phyloP scores from a whole-genome alignment of 2,329 filamentous ascomycete species.

The Epichloe scottii region DNA sequence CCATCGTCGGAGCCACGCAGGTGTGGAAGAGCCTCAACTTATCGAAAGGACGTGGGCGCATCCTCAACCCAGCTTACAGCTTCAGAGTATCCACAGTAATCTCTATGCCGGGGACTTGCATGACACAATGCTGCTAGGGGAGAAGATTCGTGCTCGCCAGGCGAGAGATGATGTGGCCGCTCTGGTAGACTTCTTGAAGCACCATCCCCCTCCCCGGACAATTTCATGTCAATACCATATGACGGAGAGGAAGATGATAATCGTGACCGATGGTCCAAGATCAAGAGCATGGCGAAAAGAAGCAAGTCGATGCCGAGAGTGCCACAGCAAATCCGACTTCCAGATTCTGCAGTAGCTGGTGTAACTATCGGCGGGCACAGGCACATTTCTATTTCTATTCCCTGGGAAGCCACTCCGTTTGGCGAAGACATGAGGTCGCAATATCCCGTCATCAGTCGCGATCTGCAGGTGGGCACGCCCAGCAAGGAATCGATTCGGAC shows the following conservation, averaged over 20 bases:
- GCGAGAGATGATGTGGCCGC: slow-evolving; percentile 19
- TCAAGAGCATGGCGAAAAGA: slow-evolving; percentile 27
- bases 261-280: slow-evolving; percentile 27
- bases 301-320: slow-evolving; percentile 22
- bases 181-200: slow-evolving; percentile 37
- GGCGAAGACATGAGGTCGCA: slow-evolving; percentile 20
- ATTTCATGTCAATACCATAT: slow-evolving; percentile 35
- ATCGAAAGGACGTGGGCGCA: neutral
- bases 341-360: slow-evolving; percentile 43
- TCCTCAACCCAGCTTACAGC: neutral
- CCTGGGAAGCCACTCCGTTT: slow-evolving; percentile 35
- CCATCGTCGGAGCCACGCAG: slow-evolving; percentile 5
- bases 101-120: slow-evolving; percentile 3
- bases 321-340: slow-evolving; percentile 27
- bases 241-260: slow-evolving; percentile 15
- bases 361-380: slow-evolving; percentile 39
- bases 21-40: neutral
- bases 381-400: slow-evolving; percentile 50
- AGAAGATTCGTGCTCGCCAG: slow-evolving; percentile 9
- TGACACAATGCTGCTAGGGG: neutral
- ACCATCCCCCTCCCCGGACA: slow-evolving; percentile 35
- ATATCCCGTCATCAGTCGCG: slow-evolving; percentile 19
- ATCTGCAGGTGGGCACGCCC: slow-evolving; percentile 3
- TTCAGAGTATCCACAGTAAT: neutral
- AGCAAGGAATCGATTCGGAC: slow-evolving; percentile 15